Percentiles rank a stretch among this genome's conserved stretches.
phyloP scores from a whole-genome alignment of 371 early-diverging fungal genomes.

The Mortierella sp. region DNA sequence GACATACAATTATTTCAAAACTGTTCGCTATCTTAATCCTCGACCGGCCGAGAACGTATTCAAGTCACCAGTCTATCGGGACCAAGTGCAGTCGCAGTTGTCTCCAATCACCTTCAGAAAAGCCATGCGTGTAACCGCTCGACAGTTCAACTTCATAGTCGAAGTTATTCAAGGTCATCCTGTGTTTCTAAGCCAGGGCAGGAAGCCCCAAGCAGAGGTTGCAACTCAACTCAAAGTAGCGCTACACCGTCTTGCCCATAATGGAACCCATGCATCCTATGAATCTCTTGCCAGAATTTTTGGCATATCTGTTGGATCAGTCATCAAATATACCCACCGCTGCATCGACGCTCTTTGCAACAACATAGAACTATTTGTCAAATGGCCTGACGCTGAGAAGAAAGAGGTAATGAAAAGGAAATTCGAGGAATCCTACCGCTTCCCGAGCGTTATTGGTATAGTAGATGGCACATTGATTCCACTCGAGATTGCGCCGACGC shows the following conservation, averaged over 20 bases:
- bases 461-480: slow-evolving; percentile 11
- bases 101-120: not conserved
- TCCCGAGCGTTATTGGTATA: not conserved
- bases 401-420: not conserved
- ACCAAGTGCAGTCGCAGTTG: not conserved
- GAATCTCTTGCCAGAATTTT: not conserved
- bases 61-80: not conserved
- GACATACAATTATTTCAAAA: not conserved
- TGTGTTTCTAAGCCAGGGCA: not conserved
- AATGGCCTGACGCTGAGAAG: not conserved
- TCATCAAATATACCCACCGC: not conserved
- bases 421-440: not conserved
- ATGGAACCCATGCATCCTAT: not conserved
- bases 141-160: not conserved
- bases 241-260: not conserved
- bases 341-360: not conserved
- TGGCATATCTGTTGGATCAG: slow-evolving; percentile 4
- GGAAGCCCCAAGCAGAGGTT: not conserved
- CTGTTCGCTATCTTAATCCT: not conserved
- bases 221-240: slow-evolving; percentile 6
- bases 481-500: not conserved
- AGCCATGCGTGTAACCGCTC: not conserved
- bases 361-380: not conserved
- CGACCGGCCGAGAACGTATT: not conserved
- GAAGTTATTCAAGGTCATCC: slow-evolving; percentile 1